A percentile compares a stretch with the other conserved stretches of the same genome.
These are phyloP conservation scores for Aphanomyces stellatus DNA, from an alignment of 352 stramenopile genomes.

Conservation along the genomic window DNA sequence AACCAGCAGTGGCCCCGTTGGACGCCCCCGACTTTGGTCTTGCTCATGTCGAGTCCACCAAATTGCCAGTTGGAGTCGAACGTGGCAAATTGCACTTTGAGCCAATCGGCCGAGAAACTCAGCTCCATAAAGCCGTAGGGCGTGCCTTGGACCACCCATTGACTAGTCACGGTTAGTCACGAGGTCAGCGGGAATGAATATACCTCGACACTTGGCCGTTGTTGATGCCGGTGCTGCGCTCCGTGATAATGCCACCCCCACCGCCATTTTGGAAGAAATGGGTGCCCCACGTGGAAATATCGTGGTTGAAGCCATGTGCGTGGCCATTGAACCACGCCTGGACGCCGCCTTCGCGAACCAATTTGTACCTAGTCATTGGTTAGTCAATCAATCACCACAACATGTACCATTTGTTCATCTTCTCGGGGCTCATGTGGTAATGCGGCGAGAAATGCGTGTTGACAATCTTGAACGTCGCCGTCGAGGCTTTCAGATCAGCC, in stretches of 20 bases:
- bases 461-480: conserved; percentile 76
- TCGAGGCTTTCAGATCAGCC: conserved; percentile 59
- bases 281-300: conserved; percentile 72
- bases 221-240: conserved; percentile 41
- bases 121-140: conserved; percentile 81
- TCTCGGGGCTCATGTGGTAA: conserved; percentile 82
- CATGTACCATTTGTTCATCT: conserved; percentile 84
- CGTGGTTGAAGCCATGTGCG: conserved; percentile 83
- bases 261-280: conserved; percentile 83
- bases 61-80: conserved; percentile 73
- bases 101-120: conserved; percentile 74
- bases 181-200: neutral
- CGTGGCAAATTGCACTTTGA: conserved; percentile 73
- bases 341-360: conserved; percentile 63
- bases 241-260: conserved; percentile 74
- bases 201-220: conserved; percentile 45
- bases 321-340: conserved; percentile 76
- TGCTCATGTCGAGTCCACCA: conserved; percentile 48
- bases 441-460: conserved; percentile 86
- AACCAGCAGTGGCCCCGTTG: conserved; percentile 81
- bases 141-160: conserved; percentile 65
- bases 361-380: conserved; percentile 53
- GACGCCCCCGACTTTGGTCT: conserved; percentile 64
- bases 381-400: too few relatives aligned
- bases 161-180: neutral